Base-by-base conservation (phyloP, 83 land plant genomes). In the Picea engelmannii region DNA sequence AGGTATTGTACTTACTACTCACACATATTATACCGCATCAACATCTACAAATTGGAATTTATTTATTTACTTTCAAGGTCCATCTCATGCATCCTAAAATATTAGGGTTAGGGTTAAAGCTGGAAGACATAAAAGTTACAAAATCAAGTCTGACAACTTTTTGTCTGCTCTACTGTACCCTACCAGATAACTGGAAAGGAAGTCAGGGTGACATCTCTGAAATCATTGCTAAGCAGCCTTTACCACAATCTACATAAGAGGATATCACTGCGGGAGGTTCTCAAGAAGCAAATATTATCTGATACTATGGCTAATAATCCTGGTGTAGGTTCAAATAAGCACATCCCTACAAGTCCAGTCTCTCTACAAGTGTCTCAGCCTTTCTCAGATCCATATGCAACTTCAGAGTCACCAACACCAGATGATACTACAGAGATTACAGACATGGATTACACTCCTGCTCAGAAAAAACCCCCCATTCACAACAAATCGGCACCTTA, bases 21-120 rank as follows among this genome's bases (percentile, higher is more conserved):
- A 4, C 7, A 16, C 38, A 31, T 68, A 16, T 69, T 69, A 2
- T 6, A 6, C 7, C 17, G 2, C 15, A 16, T 38, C 40, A 35
- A 0, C 21, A 35, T 68, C 58, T 52, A 52, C 13, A 52, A 52
- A 11, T 13, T 52, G 13, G 15, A 52, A 52, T 11, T 68, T 27
- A 15, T 4, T 17, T 67, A 4, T 38, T 31, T 1, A 27, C 35
- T 10, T 67, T 31, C 15, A 67, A 15, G 35, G 8, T 67, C 38
- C 38, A 68, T 68, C 17, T 68, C 42, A 68, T 69, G 12, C 74
- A 69, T 38, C 17, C 9, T 69, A 5, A 17, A 16, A 35, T 9
- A 69, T 68, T 68, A 68, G 71, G 38, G 71, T 68, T 68, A 68
- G 71, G 71, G 42, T 68, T 68, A 68, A 27, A 31, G 17, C 7